Conservation (phyloP, 441 rosid genomes). For the Mallotus japonicus region DNA sequence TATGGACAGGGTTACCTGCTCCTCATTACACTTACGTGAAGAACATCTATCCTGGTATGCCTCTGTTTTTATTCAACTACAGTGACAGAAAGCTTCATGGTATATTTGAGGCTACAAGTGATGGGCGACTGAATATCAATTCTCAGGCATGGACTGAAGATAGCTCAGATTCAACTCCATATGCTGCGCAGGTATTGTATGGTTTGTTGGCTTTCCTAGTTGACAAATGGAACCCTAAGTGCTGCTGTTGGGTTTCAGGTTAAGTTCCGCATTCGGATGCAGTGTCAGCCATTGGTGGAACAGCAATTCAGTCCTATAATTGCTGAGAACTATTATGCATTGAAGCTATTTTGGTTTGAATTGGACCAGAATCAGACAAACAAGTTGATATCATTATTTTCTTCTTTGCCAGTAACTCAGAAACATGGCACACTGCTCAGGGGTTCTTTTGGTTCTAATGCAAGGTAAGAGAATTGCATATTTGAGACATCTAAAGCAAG, state of each 20-base stretch:
- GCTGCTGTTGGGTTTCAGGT: conserved; percentile 42
- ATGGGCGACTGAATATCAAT: conserved; percentile 60
- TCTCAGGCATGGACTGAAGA: conserved; percentile 67
- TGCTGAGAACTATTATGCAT: conserved; percentile 52
- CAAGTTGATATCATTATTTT: conserved; percentile 52
- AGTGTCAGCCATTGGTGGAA: conserved; percentile 66
- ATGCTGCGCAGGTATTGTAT: conserved; percentile 70
- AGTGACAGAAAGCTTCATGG: conserved; percentile 73
- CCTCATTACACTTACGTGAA: conserved; percentile 53
- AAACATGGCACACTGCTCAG: conserved; percentile 33
- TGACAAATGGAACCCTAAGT: conserved; percentile 16
- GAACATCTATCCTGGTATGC: conserved; percentile 55
- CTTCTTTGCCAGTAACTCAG: conserved; percentile 35
- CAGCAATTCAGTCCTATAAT: conserved; percentile 57
- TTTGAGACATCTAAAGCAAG: background rate
- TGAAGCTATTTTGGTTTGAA: conserved; percentile 68
- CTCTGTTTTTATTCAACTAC: conserved; percentile 83
- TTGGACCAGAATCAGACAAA: conserved; percentile 67
- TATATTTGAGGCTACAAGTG: conserved; percentile 70
- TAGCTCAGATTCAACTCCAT: conserved; percentile 51
- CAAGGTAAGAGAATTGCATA: conserved; percentile 14
- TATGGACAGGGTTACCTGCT: conserved; percentile 58
- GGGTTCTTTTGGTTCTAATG: conserved; percentile 20
- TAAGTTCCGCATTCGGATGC: conserved; percentile 46
- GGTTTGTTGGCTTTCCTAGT: background rate